phyloP scores from a whole-genome alignment of 352 stramenopile genomes.

The Phytophthora kernoviae region DNA sequence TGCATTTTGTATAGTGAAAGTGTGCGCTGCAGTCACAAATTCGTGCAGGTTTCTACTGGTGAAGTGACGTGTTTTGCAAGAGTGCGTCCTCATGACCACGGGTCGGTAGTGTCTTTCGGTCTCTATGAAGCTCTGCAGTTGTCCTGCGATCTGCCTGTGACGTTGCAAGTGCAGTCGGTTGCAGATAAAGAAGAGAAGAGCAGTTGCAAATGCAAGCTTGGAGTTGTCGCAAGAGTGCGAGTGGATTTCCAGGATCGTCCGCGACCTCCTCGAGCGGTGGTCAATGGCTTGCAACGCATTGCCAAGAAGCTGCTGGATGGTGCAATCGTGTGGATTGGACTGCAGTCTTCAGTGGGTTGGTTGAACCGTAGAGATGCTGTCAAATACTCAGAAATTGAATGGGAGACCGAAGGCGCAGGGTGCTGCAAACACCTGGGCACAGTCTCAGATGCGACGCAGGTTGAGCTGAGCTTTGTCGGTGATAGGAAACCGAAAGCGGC shows the following conservation, averaged over 20 bases:
- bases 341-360: conserved; percentile 43
- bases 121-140: conserved; percentile 36
- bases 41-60: conserved; percentile 18
- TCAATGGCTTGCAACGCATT: conserved; percentile 41
- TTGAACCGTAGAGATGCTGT: conserved; percentile 46
- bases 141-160: background rate
- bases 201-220: conserved; percentile 38
- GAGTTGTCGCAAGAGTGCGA: conserved; percentile 26
- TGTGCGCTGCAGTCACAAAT: conserved; percentile 12
- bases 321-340: conserved; percentile 46
- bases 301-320: conserved; percentile 42
- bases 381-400: conserved; percentile 35
- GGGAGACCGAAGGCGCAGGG: conserved; percentile 27
- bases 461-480: conserved; percentile 39
- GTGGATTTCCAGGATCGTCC: conserved; percentile 44
- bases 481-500: background rate
- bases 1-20: conserved; percentile 34
- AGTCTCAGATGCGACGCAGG: conserved; percentile 23
- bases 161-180: conserved; percentile 11
- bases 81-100: conserved; percentile 22
- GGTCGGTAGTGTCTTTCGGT: conserved; percentile 31
- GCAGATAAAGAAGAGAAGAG: background rate
- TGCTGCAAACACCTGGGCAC: conserved; percentile 43
- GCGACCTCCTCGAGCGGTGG: conserved; percentile 43
- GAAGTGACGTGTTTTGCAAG: conserved; percentile 24